Percentiles rank a stretch among this genome's conserved stretches.
Conservation (phyloP, 1,139 yeast species). For the Schwanniomyces etchellsii region DNA sequence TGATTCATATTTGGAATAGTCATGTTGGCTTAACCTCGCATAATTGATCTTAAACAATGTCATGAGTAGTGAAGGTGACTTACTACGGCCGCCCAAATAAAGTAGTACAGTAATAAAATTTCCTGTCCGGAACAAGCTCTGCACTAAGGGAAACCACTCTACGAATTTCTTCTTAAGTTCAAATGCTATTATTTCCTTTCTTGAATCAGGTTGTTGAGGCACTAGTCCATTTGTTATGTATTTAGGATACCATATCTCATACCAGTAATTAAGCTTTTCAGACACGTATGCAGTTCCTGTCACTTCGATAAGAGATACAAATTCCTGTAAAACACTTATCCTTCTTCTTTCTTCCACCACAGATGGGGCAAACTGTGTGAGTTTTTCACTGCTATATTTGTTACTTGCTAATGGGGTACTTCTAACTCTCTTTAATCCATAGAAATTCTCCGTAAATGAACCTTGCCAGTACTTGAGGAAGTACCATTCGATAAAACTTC, state of each 20-base stretch:
- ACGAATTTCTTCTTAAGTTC: slow-evolving; percentile 43
- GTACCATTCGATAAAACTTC: slow-evolving; percentile 70
- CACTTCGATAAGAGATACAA: slow-evolving; percentile 56
- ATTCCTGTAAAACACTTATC: slow-evolving; percentile 49
- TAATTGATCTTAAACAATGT: slow-evolving; percentile 60
- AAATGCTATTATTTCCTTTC: slow-evolving; percentile 22
- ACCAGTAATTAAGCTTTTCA: slow-evolving; percentile 63
- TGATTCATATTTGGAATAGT: slow-evolving; percentile 48
- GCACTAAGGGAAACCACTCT: slow-evolving; percentile 56
- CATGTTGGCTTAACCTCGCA: slow-evolving; percentile 62
- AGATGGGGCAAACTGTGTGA: slow-evolving; percentile 41
- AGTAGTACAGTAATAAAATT: slow-evolving; percentile 58
- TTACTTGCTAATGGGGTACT: slow-evolving; percentile 31
- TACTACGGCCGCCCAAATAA: slow-evolving; percentile 63
- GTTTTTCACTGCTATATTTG: slow-evolving; percentile 26
- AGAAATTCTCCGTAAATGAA: slow-evolving; percentile 86
- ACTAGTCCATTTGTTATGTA: slow-evolving; percentile 43
- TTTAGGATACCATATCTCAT: slow-evolving; percentile 61
- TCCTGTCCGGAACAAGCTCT: slow-evolving; percentile 40
- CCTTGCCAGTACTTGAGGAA: slow-evolving; percentile 75
- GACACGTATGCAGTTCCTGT: slow-evolving; percentile 64
- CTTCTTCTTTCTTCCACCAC: slow-evolving; percentile 51
- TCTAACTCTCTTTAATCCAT: slow-evolving; percentile 72
- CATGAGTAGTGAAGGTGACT: slow-evolving; percentile 63
- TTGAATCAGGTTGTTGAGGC: slow-evolving; percentile 24